Conservation (phyloP, 345 rosid genomes). For the Moringa oleifera region DNA sequence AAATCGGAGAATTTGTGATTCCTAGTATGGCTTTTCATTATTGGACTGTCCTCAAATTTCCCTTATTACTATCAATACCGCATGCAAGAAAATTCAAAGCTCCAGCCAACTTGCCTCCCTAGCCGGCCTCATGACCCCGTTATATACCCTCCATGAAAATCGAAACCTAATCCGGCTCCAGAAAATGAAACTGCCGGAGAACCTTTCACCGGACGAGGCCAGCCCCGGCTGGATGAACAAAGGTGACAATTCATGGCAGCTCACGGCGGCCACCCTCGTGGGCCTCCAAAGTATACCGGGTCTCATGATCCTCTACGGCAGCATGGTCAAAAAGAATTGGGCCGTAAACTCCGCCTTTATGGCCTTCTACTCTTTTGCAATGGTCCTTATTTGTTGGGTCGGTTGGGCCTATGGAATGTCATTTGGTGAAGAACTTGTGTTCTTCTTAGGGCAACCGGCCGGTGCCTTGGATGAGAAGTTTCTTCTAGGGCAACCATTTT, state of each 20-base stretch:
- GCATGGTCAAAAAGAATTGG: conserved; percentile 43
- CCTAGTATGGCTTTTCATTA: no score
- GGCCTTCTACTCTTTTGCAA: conserved; percentile 47
- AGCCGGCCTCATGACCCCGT: conserved; percentile 12
- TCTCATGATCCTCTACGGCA: conserved; percentile 43
- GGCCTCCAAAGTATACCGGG: conserved; percentile 47
- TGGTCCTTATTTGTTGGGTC: conserved; percentile 43
- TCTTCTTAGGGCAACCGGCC: conserved; percentile 31
- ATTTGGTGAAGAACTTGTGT: conserved; percentile 35
- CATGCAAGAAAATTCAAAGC: not conserved
- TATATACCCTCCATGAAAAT: not conserved
- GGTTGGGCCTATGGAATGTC: conserved; percentile 50
- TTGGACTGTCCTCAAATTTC: no score
- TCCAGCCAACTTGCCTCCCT: conserved; percentile 7
- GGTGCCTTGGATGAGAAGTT: conserved; percentile 35
- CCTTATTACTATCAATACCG: no score
- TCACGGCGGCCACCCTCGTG: conserved; percentile 44
- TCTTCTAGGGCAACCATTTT: conserved; percentile 28
- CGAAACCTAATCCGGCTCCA: not conserved
- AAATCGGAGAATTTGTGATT: no score
- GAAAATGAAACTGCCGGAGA: conserved; percentile 30
- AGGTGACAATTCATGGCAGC: conserved; percentile 55
- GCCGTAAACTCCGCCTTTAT: conserved; percentile 54
- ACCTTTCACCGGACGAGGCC: conserved; percentile 32
- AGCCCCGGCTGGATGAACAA: conserved; percentile 47